Conservation (phyloP, 305 asterid genomes). For the Rubia peregrina region DNA sequence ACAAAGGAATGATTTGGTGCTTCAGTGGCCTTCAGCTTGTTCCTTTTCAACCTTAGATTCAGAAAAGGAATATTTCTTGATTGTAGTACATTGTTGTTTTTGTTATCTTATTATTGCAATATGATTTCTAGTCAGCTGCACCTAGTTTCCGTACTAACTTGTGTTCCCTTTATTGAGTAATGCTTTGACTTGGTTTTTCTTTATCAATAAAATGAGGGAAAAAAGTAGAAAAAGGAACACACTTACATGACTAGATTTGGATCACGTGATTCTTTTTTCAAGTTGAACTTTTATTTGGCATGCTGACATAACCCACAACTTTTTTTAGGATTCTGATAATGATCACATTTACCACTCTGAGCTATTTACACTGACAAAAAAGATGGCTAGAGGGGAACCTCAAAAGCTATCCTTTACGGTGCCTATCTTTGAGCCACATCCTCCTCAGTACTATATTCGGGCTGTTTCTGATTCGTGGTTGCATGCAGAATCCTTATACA, state of each 20-base stretch:
- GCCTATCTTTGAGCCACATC: conserved; percentile 99
- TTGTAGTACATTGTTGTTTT: neutral
- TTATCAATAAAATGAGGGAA: neutral
- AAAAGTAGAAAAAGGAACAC: neutral
- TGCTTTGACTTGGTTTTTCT: neutral
- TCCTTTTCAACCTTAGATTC: neutral
- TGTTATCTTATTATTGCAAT: neutral
- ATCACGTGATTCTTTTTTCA: neutral
- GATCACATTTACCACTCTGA: conserved; percentile 97
- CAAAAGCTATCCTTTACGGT: conserved; percentile 90
- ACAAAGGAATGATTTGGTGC: neutral
- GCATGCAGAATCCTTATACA: conserved; percentile 83
- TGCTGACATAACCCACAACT: neutral
- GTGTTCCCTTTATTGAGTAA: neutral
- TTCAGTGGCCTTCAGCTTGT: neutral
- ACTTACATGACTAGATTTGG: neutral
- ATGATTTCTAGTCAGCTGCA: neutral
- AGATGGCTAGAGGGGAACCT: conserved; percentile 83
- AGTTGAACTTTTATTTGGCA: neutral
- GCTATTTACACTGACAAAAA: conserved; percentile 79
- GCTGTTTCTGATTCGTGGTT: conserved; percentile 96
- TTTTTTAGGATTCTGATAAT: conserved; percentile 80
- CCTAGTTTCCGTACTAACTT: neutral
- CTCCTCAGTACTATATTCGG: conserved; percentile 93
- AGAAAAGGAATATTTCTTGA: neutral